phyloP scores from a whole-genome alignment of 2,329 filamentous ascomycete species.

The Verticillium nubilum region DNA sequence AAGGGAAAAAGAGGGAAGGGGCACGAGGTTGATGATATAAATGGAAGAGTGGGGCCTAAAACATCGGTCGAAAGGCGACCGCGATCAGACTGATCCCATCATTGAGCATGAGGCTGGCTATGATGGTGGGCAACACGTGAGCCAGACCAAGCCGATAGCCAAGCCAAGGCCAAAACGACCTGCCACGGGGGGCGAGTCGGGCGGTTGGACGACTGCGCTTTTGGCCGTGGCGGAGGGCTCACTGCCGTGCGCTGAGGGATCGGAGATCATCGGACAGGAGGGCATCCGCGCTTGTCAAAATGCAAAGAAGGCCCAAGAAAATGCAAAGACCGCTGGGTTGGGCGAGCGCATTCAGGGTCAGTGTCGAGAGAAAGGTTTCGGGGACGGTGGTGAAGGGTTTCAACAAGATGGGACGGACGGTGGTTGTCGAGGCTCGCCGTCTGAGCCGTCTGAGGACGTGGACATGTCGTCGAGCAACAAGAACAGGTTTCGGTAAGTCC shows the following conservation, averaged over 20 bases:
- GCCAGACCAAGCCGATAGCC: background rate
- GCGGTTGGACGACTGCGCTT: background rate
- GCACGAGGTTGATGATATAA: constrained; percentile 1
- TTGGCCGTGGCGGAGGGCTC: background rate
- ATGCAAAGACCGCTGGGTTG: background rate
- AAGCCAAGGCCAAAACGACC: background rate
- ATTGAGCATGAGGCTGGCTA: background rate
- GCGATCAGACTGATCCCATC: constrained; percentile 3
- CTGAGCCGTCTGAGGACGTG: background rate
- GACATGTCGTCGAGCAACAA: background rate
- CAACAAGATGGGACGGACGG: background rate
- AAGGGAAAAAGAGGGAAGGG: background rate
- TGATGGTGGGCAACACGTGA: background rate
- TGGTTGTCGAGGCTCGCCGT: background rate
- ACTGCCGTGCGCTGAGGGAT: background rate
- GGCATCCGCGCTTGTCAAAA: background rate
- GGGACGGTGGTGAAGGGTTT: background rate
- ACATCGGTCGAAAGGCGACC: constrained; percentile 1
- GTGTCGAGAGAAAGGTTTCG: background rate
- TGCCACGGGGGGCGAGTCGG: background rate
- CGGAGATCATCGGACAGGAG: background rate
- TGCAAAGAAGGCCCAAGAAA: background rate
- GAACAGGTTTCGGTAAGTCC: background rate
- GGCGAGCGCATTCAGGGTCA: background rate
- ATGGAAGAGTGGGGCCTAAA: background rate